Evolutionary conservation across 768 basidiomycete genomes (phyloP).

Genomic region (Pleurotus ostreatus): DNA sequence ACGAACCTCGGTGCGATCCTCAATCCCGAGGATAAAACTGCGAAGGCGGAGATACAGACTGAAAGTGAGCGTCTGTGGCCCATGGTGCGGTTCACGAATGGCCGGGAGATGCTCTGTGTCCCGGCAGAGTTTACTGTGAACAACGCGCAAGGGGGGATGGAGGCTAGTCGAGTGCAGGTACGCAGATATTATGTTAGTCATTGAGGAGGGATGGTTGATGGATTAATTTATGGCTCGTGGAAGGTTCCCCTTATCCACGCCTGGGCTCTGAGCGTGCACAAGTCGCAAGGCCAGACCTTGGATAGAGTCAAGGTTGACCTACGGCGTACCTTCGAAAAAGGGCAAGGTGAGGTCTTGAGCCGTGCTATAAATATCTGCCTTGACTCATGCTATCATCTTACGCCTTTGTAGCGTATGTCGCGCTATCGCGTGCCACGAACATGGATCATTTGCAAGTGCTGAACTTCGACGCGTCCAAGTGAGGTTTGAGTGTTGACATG

Average conservation of each 20-base stretch:
- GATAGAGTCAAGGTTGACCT: slow-evolving; percentile 82
- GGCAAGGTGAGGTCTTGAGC: slow-evolving; percentile 49
- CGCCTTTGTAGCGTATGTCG: slow-evolving; percentile 53
- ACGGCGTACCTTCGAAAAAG: slow-evolving; percentile 70
- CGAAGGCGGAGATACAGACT: neutral
- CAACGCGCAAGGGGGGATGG: slow-evolving; percentile 52
- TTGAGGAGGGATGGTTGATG: neutral
- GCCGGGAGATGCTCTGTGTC: slow-evolving; percentile 39
- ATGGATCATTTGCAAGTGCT: slow-evolving; percentile 62
- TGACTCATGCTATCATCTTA: neutral
- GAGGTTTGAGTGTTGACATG: slow-evolving; percentile 14
- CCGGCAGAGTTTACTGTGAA: slow-evolving; percentile 63
- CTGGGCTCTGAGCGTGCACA: slow-evolving; percentile 87
- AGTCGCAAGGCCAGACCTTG: slow-evolving; percentile 88
- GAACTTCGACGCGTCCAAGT: slow-evolving; percentile 61
- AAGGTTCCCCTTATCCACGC: slow-evolving; percentile 79
- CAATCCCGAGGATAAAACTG: neutral
- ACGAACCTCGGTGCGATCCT: slow-evolving; percentile 18
- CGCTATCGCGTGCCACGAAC: slow-evolving; percentile 69
- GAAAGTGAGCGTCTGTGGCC: slow-evolving; percentile 42
- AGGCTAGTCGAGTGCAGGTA: slow-evolving; percentile 61
- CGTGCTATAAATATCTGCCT: neutral
- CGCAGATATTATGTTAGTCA: slow-evolving; percentile 3
- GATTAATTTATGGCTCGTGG: neutral
- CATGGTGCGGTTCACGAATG: slow-evolving; percentile 53